A percentile compares a stretch with the other conserved stretches of the same genome.
phyloP scores from a whole-genome alignment of 352 stramenopile species.

The Pythium brassicae region DNA sequence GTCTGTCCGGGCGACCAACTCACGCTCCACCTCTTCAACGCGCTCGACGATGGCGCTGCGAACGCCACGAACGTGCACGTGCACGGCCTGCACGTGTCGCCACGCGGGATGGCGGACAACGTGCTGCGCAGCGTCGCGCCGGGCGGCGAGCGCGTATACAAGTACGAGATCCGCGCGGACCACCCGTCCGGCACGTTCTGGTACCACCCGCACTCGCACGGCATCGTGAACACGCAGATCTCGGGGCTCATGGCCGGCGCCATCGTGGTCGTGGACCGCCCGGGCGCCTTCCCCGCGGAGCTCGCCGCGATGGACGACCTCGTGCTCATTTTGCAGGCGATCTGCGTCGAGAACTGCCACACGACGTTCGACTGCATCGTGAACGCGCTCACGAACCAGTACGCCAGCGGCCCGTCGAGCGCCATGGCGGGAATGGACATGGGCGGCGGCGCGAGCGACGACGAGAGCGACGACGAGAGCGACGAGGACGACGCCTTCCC shows the following conservation, averaged over 20 bases:
- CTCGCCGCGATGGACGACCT: conserved; percentile 59
- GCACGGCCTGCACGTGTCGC: conserved; percentile 67
- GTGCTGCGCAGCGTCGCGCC: conserved; percentile 52
- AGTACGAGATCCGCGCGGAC: conserved; percentile 62
- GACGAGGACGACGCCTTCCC: conserved; percentile 22
- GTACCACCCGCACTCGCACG: conserved; percentile 76
- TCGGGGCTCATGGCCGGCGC: conserved; percentile 69
- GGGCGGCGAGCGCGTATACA: conserved; percentile 40
- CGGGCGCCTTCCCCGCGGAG: conserved; percentile 40
- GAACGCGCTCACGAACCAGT: conserved; percentile 57
- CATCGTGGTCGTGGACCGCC: conserved; percentile 60
- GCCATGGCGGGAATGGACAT: conserved; percentile 23
- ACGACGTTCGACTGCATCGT: conserved; percentile 53
- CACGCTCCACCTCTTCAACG: conserved; percentile 52
- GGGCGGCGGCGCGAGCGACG: conserved; percentile 12
- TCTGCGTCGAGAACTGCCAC: conserved; percentile 69
- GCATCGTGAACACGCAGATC: conserved; percentile 73
- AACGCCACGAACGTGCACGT: conserved; percentile 76
- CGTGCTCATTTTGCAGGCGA: conserved; percentile 59
- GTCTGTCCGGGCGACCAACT: conserved; percentile 66
- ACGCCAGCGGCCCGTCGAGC: conserved; percentile 13
- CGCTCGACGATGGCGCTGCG: conserved; percentile 31
- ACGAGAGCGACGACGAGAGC: conserved; percentile 10
- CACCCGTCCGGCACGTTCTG: conserved; percentile 75
- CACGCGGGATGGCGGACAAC: conserved; percentile 49